Percentiles rank a stretch among this genome's conserved stretches.
These are phyloP conservation scores for Handroanthus guayacan DNA, from an alignment of 257 asterid species.

Conservation along the genomic window DNA sequence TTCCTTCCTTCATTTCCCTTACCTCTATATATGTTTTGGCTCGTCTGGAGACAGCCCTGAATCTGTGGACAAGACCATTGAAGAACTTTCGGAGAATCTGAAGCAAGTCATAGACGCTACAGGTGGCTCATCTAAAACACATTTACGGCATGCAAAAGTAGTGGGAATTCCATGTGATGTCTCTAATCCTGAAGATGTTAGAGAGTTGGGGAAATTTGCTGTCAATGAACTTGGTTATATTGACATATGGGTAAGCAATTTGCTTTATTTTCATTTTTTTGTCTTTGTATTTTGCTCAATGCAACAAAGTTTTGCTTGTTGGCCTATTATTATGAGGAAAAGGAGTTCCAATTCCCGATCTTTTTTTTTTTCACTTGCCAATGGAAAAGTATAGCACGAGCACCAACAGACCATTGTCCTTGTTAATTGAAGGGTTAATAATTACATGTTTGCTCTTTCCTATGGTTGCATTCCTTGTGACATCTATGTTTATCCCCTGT, in stretches of 20 bases:
- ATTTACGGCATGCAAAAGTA: conserved; percentile 69
- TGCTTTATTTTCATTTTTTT: not conserved
- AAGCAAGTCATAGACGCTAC: conserved; percentile 58
- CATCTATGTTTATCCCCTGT: conserved; percentile 24
- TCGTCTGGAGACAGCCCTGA: conserved; percentile 71
- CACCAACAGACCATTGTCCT: not conserved
- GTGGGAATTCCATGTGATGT: conserved; percentile 92
- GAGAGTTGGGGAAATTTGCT: conserved; percentile 72
- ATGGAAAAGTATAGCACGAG: not conserved
- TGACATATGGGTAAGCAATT: conserved; percentile 82
- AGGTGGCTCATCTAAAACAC: conserved; percentile 52
- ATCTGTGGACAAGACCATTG: conserved; percentile 72
- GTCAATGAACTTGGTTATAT: conserved; percentile 71
- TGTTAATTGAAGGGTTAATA: not conserved
- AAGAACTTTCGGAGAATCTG: conserved; percentile 81
- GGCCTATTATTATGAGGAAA: not conserved
- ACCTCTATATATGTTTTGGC: conserved; percentile 36
- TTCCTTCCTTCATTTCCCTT: not conserved
- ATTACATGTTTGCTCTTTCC: not conserved
- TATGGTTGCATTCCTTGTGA: conserved; percentile 1
- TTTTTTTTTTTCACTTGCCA: not conserved
- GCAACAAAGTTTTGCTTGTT: not conserved
- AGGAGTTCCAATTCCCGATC: not conserved
- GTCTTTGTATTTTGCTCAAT: not conserved
- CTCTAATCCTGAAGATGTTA: conserved; percentile 86